Evolutionary conservation across 768 basidiomycete genomes (phyloP), one percentile per base, ranked within the genome.

Genomic region (Serendipita indica): DNA sequence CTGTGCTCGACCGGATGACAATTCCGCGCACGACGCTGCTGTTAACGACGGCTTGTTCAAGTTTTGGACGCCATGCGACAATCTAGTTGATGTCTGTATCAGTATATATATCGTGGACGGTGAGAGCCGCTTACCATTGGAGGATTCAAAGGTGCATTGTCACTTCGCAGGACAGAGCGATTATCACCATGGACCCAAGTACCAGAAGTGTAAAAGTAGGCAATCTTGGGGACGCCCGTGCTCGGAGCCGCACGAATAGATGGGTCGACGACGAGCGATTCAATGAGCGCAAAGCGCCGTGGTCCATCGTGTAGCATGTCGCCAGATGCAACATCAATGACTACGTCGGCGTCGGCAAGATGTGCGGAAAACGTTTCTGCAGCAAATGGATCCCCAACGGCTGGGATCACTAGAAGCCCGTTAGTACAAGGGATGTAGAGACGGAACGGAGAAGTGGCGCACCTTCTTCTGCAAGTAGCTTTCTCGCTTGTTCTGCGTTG

Each of bases 141-240:
- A n/a, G n/a, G n/a, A n/a, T n/a, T n/a, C n/a, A 68, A 60, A 14
- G 73, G 68, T 10, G 70, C 70, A 3, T 68, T 71, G 64, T 74
- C 73, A 2, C 67, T 67, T 43, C 71, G 64, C 60, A 68, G 59
- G 1, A 67, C 65, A 0, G 37, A 62, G 45, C 70, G 69, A 63
- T 67, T 66, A 37, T 76, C 72, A 27, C 71, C 70, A 61, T 74
- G 72, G 7, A 73, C 68, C 76, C 75, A 77, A 0, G 71, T 69
- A 6, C 76, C 77, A 0, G 73, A 74, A 7, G 73, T 72, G 62
- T 73, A 73, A 60, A 78, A 74, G 64, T 72, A 78, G 0, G 72
- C 67, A 32, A 75, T 65, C 62, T 75, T 73, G 2, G 74, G 68
- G 0, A 71, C 67, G 35, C 64, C 62, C 3, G 39, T 32, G n/a